These are phyloP conservation scores for Citrus australasica DNA, from an alignment of 345 rosid genomes.

Conservation along the genomic window DNA sequence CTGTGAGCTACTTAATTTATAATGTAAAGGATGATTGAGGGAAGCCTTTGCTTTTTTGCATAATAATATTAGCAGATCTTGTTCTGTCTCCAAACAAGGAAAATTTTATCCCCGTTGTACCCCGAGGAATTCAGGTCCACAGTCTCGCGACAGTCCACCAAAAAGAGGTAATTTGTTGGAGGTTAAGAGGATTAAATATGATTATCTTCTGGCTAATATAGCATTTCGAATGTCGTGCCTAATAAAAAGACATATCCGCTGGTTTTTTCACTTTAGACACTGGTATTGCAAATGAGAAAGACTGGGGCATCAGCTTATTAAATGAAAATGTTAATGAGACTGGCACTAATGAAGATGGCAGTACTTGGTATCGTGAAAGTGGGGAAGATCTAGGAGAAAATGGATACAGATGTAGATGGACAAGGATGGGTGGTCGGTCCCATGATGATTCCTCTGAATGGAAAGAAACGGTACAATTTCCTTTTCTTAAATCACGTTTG, in stretches of 20 bases:
- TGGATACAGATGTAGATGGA: constrained; percentile 96
- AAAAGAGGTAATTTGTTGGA: constrained; percentile 61
- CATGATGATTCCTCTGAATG: constrained; percentile 82
- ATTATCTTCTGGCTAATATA: neutral
- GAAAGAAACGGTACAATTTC: constrained; percentile 76
- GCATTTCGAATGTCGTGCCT: constrained; percentile 1
- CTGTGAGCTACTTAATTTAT: neutral
- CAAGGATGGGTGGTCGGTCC: constrained; percentile 91
- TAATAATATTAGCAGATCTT: constrained; percentile 43
- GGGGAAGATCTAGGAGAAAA: constrained; percentile 83
- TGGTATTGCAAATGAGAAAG: constrained; percentile 98
- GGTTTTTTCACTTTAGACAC: constrained; percentile 56
- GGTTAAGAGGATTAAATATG: neutral
- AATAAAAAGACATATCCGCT: constrained; percentile 6
- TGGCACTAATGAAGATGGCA: constrained; percentile 89
- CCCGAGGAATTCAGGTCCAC: constrained; percentile 82
- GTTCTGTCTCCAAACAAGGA: constrained; percentile 64
- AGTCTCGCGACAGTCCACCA: constrained; percentile 88
- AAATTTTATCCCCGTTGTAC: constrained; percentile 81
- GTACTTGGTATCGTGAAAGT: constrained; percentile 87
- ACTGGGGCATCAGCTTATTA: constrained; percentile 88
- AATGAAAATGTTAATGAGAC: constrained; percentile 79
- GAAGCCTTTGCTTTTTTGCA: neutral
- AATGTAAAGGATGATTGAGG: neutral
- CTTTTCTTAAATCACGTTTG: constrained; percentile 12